Evolutionary conservation across 2,329 filamentous ascomycete genomes (phyloP), one percentile per base, ranked within the genome.

Genomic region (Oidium heveae): DNA sequence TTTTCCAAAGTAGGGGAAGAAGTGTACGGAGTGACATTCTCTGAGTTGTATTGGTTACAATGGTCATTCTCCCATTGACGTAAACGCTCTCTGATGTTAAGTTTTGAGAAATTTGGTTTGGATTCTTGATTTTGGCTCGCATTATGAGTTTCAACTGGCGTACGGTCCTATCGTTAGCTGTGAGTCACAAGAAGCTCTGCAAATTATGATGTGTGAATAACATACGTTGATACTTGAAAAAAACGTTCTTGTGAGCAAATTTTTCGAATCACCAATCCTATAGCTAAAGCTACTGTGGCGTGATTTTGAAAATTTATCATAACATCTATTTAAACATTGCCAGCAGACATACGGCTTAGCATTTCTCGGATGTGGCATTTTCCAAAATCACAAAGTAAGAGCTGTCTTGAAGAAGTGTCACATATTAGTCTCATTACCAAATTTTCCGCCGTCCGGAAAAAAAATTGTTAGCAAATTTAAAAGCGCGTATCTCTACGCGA

Each of bases 1-100:
- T 52, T 24, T 36, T 22, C 49, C 15, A 52, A n/a, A 18, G 18
- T 46, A 7, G 33, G 32, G 36, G 28, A 36, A 4, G 28, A 36
- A 33, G 49, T 33, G 28, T n/a, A 13, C 34, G 32, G 9, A 18
- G 49, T 36, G 8, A 12, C 4, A 36, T 7, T 12, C 9, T 20
- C 24, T 34, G 22, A 12, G 7, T 28, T 37, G 24, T 18, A 4
- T 37, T 36, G 8, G 13, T 12, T 15, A 15, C 33, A 68, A 58
- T 70, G 63, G 28, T 69, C 60, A 24, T 65, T 58, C 58, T 75
- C 68, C 72, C 72, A 74, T 61, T 64, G 54, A 52, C 63, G 63
- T 15, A 70, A 60, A 54, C 66, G 61, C 28, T 65, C 60, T 54
- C 68, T 63, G 54, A 69, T 67, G 34, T 58, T 56, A 5, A 55